Conservation (phyloP, 2,329 filamentous ascomycete genomes). For the Xylaria arbuscula region DNA sequence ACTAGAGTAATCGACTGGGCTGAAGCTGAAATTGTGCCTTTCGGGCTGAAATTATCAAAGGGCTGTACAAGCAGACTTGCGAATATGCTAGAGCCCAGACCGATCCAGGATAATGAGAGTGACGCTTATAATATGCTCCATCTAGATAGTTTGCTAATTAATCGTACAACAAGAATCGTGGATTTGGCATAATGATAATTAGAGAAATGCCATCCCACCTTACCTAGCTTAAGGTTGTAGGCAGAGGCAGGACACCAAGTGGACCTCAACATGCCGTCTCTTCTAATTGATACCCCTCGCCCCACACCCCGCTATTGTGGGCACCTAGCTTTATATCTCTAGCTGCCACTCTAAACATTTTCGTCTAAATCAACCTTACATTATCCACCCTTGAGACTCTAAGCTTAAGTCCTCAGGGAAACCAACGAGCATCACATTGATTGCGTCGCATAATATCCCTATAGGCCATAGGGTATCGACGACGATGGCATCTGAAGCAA, state of each 20-base stretch:
- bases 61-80: constrained; percentile 55
- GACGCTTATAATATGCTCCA: constrained; percentile 53
- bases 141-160: neutral
- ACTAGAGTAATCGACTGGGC: constrained; percentile 57
- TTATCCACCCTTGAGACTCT: neutral
- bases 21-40: constrained; percentile 54
- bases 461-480: neutral
- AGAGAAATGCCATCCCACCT: constrained; percentile 11
- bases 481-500: constrained; percentile 35
- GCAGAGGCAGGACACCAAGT: neutral
- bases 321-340: neutral
- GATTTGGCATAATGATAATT: neutral
- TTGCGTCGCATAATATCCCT: neutral
- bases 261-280: too few species aligned
- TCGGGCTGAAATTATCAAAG: constrained; percentile 46
- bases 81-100: constrained; percentile 50
- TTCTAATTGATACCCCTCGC: neutral
- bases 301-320: neutral
- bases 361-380: constrained; percentile 12
- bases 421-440: neutral
- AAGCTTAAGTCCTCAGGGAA: neutral
- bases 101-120: constrained; percentile 53
- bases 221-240: neutral
- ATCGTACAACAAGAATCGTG: neutral
- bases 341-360: constrained; percentile 23